These are phyloP conservation scores for Kipferlia bialata DNA, from an alignment of 78 protist genomes.

Conservation along the genomic window DNA sequence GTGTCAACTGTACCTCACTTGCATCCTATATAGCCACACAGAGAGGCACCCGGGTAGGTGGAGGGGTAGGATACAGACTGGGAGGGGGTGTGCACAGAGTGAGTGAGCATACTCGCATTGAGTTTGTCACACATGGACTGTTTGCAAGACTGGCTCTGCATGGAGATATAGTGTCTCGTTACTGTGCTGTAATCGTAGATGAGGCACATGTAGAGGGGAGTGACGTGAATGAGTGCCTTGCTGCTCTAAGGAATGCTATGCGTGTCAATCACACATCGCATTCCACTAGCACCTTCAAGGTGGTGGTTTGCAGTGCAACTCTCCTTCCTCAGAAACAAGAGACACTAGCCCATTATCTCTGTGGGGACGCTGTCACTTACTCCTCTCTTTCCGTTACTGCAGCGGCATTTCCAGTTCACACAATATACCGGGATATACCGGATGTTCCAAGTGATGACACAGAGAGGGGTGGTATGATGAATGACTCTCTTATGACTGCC, in stretches of 20 bases:
- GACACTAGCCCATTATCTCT: no score
- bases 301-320: no score
- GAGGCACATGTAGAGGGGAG: slow-evolving; percentile 81
- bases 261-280: no score
- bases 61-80: slow-evolving; percentile 26
- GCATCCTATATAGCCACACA: slow-evolving; percentile 86
- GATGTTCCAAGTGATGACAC: no score
- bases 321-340: no score
- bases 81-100: slow-evolving; percentile 58
- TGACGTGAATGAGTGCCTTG: slow-evolving; percentile 9
- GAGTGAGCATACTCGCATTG: slow-evolving; percentile 40
- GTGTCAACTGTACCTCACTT: slow-evolving; percentile 88
- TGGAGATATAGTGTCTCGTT: slow-evolving; percentile 58
- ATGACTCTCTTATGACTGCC: no score
- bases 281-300: no score
- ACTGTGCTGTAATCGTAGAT: slow-evolving; percentile 81
- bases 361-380: no score
- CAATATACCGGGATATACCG: no score
- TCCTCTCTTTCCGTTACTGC: no score
- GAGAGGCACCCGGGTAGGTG: slow-evolving; percentile 42
- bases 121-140: slow-evolving; percentile 87
- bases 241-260: background rate
- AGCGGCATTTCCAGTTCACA: no score
- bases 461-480: no score
- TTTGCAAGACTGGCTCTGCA: slow-evolving; percentile 54